Percentiles rank a stretch among this genome's conserved stretches.
Conservation (phyloP, 2,329 filamentous ascomycete genomes). For the Chaetomiaceae sp. region DNA sequence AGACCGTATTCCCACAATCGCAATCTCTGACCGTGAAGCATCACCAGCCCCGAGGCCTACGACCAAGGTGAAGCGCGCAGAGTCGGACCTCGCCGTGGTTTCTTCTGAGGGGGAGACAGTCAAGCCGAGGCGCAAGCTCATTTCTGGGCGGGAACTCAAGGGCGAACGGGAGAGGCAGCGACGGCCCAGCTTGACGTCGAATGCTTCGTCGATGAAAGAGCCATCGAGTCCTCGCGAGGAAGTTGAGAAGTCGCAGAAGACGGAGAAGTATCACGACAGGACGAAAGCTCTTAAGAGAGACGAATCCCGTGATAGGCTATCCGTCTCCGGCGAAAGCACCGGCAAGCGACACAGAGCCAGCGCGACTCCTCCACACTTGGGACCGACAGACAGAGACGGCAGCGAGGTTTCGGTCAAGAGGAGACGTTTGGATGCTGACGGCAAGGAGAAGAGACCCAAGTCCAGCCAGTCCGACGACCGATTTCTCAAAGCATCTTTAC, state of each 20-base stretch:
- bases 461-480: constrained; percentile 41
- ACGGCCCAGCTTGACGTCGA: constrained; percentile 53
- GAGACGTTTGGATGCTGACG: constrained; percentile 50
- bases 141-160: constrained; percentile 57
- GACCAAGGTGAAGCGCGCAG: constrained; percentile 45
- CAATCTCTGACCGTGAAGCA: constrained; percentile 47
- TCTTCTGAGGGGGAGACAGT: constrained; percentile 52
- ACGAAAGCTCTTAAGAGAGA: constrained; percentile 57
- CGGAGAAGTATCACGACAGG: constrained; percentile 53
- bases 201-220: constrained; percentile 47
- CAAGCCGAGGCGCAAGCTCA: constrained; percentile 57
- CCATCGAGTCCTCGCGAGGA: constrained; percentile 51
- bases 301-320: constrained; percentile 50
- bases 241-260: constrained; percentile 40
- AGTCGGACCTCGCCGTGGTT: constrained; percentile 46
- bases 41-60: constrained; percentile 45
- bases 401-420: constrained; percentile 48
- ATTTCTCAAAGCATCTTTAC: constrained; percentile 36
- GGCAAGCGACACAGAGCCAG: constrained; percentile 56
- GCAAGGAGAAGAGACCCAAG: constrained; percentile 43
- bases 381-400: constrained; percentile 47
- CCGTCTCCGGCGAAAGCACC: constrained; percentile 44
- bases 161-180: constrained; percentile 54
- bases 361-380: constrained; percentile 50
- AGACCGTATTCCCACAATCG: constrained; percentile 41